Percentiles rank a stretch among this genome's conserved stretches.
Evolutionary conservation across 1,284 basidiomycete species (phyloP).

Genomic region (Thelephora terrestris): DNA sequence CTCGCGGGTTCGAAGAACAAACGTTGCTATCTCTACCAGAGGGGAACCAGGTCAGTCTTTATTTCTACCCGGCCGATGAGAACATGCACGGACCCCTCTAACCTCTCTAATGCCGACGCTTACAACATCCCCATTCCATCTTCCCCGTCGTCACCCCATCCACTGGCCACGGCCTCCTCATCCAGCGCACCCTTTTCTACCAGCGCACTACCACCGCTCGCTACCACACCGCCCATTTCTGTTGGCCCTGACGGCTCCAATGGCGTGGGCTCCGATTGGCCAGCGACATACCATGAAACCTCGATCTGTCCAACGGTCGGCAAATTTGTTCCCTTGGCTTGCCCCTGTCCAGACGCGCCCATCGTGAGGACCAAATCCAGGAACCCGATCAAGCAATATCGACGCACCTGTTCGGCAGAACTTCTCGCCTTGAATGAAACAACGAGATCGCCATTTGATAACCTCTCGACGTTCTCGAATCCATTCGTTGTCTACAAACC

Average conservation of each 20-base stretch:
- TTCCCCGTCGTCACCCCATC: constrained; percentile 56
- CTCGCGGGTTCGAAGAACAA: too few species aligned
- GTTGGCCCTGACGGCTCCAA: constrained; percentile 11
- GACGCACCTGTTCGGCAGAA: constrained; percentile 63
- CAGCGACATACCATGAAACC: constrained; percentile 50
- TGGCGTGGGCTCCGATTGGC: constrained; percentile 16
- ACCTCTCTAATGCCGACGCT: constrained; percentile 6
- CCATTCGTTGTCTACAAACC: constrained; percentile 48
- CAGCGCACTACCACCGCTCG: constrained; percentile 5
- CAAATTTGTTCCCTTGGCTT: constrained; percentile 57
- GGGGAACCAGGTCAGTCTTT: too few species aligned
- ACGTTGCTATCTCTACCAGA: too few species aligned
- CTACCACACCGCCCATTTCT: not conserved
- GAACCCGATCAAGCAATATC: not conserved
- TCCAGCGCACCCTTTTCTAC: constrained; percentile 26
- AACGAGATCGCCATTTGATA: constrained; percentile 44
- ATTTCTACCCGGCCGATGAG: too few species aligned
- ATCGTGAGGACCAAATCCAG: not conserved
- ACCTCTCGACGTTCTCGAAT: constrained; percentile 47
- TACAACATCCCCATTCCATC: constrained; percentile 56
- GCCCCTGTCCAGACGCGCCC: constrained; percentile 32
- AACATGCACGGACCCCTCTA: too few species aligned
- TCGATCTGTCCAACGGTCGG: constrained; percentile 54
- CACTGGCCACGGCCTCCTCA: constrained; percentile 46
- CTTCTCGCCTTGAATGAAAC: constrained; percentile 59